Evolutionary conservation across 2,329 filamentous ascomycete species (phyloP).

Genomic region (Aureobasidium sp.): DNA sequence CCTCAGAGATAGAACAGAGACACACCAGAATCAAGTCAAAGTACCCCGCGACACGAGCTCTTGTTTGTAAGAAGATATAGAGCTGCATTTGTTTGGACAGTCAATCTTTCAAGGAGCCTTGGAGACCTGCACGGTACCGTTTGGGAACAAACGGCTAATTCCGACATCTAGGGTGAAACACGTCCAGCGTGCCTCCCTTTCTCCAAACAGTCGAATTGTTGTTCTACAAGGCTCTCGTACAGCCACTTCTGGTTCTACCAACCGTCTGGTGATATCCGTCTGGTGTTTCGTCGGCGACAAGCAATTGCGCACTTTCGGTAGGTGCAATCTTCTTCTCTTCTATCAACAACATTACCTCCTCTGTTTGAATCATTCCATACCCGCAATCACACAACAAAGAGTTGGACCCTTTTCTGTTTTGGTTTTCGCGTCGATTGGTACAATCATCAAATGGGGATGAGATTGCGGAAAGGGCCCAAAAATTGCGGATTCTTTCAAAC

Average conservation of each 20-base stretch:
- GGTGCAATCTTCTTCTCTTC: background rate
- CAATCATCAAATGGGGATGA: background rate
- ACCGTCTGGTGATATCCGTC: constrained; percentile 4
- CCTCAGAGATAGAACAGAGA: background rate
- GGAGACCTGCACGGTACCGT: background rate
- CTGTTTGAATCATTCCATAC: background rate
- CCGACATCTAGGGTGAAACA: background rate
- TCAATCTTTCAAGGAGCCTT: background rate
- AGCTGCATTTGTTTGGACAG: background rate
- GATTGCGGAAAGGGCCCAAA: background rate
- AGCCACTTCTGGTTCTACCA: background rate
- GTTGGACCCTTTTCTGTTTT: background rate
- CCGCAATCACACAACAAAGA: background rate
- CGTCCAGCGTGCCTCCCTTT: constrained; percentile 4
- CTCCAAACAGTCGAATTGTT: constrained; percentile 10
- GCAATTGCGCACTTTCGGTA: background rate
- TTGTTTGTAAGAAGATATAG: background rate
- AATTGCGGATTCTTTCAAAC: background rate
- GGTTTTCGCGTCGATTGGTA: background rate
- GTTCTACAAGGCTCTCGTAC: constrained; percentile 9
- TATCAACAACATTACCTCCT: background rate
- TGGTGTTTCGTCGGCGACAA: background rate
- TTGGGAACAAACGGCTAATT: constrained; percentile 7
- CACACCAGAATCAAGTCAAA: background rate
- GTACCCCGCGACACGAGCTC: background rate